Base-by-base conservation (phyloP, 148 eudicot species). In the Chenopodium suecicum region DNA sequence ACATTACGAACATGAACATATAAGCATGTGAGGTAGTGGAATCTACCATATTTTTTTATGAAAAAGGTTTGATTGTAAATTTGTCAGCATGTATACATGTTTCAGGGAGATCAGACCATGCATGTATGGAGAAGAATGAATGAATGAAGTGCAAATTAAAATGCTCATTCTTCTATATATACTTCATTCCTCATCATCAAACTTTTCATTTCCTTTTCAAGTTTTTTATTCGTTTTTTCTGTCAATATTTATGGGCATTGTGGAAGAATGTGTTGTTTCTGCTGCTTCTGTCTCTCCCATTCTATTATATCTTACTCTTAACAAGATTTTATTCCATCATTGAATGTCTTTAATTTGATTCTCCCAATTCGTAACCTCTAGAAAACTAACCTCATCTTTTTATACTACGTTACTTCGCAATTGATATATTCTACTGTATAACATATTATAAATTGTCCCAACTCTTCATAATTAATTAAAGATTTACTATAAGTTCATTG, bases 251-350 rank as follows among this genome's bases (percentile, higher is more conserved):
- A 83, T 83, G 82, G 85, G 85, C 85, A 67, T 66, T 66, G 79
- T 83, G 75, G 78, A 69, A 79, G 31, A 32, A 50, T 69, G 75
- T 70, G 81, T 69, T 74, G 85, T 79, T 50, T 74, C 47, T 79
- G 82, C 79, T 66, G 70, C 54, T 65, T 11, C 64, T 85, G 84
- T 85, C 81, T 64, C 81, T 78, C 76, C 75, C 75, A 78, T 71
- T 19, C 78, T 63, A 62, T 23, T 19, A 70, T 1, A 31, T 29
- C 67, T 74, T 80, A 23, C 66, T 66, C 52, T 48, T 50, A 9
- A 25, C 29, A 11, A 41, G 50, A 31, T 56, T 56, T 56, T 56
- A 17, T 73, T 72, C 84, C 77, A 46, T 77, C 81, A 77, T 77
- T 17, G 77, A 82, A 60, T 77, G 75, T 69, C 62, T 11, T 72